Evolutionary conservation across 1,284 basidiomycete species (phyloP), one percentile per base, ranked within the genome.

Genomic region (Rugosomyces carneus): DNA sequence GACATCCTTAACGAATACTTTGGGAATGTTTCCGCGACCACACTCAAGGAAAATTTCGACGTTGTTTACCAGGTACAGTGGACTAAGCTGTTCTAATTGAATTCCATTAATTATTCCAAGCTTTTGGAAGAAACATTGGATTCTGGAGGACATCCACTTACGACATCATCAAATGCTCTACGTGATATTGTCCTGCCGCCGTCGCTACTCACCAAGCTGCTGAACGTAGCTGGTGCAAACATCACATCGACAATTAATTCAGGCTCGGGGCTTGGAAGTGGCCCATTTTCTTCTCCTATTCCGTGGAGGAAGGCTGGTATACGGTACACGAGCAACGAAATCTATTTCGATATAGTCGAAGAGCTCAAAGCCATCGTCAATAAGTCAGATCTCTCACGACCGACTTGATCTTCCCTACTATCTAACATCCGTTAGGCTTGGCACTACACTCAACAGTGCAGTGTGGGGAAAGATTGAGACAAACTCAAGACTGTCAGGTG

Each of bases 81-180:
- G 18, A 21, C 35, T 16, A 19, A 4, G 16, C 10, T n/a, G 8
- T 37, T 19, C 2, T 23, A 9, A 29, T 37, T 8, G n/a, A n/a
- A 27, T 15, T 34, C 18, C 38, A 44, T 10, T 49, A 39, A 23
- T 9, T 35, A 46, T 23, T 6, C 10, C 11, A 40, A 96, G 89
- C 78, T 97, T 23, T 78, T 98, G 20, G 94, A 98, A 69, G 94
- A 98, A 67, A 95, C 92, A 50, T 73, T 98, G 35, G 94, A 97
- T 60, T 76, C 85, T 0, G 88, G 91, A 51, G 94, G 93, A 0
- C 88, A 93, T 60, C 93, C 93, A 1, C 75, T 94, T 47, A 97
- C 94, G 2, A 98, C 93, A n/a, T 92, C 93, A 53, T 77, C 85
- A 8, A 95, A 92, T 59, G 87, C 92, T 35, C 72, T 98, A 10